Evolutionary conservation across 345 rosid species (phyloP).

Genomic region (Salix udensis): DNA sequence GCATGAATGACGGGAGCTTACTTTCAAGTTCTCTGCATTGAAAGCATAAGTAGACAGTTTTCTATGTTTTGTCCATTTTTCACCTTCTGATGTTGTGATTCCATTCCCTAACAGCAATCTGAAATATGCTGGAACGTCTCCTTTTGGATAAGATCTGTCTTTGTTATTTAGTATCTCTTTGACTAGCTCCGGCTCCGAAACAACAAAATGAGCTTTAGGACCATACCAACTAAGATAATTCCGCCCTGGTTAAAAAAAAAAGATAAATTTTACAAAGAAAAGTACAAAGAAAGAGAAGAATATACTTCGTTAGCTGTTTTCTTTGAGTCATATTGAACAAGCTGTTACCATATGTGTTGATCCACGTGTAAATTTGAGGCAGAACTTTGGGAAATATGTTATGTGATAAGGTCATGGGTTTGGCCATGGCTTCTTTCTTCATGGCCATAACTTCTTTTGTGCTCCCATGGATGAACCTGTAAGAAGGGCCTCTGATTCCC

Average conservation of each 20-base stretch:
- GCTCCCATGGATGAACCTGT: conserved; percentile 37
- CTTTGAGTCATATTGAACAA: neutral
- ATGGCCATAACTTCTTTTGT: conserved; percentile 23
- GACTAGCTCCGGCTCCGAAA: conserved; percentile 34
- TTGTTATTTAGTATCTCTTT: conserved; percentile 42
- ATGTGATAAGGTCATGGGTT: conserved; percentile 3
- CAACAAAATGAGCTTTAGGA: conserved; percentile 30
- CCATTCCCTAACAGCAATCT: conserved; percentile 42
- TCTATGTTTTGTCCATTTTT: conserved; percentile 41
- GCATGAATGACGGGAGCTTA: neutral
- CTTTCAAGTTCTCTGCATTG: conserved; percentile 42
- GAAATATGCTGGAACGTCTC: neutral
- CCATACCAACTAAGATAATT: conserved; percentile 41
- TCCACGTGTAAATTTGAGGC: neutral
- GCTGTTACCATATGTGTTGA: neutral
- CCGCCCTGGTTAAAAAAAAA: conserved; percentile 15
- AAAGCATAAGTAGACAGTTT: conserved; percentile 49
- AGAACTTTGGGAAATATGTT: neutral
- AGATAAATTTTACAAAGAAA: too few species aligned
- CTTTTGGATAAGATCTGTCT: conserved; percentile 23
- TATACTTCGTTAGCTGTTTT: too few species aligned
- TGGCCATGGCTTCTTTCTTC: conserved; percentile 12
- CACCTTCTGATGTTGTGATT: conserved; percentile 21
- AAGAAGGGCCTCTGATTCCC: conserved; percentile 35
- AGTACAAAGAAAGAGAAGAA: too few species aligned